phyloP scores from a whole-genome alignment of 2,329 filamentous ascomycete genomes.

The Ceratocystis lukuohia region DNA sequence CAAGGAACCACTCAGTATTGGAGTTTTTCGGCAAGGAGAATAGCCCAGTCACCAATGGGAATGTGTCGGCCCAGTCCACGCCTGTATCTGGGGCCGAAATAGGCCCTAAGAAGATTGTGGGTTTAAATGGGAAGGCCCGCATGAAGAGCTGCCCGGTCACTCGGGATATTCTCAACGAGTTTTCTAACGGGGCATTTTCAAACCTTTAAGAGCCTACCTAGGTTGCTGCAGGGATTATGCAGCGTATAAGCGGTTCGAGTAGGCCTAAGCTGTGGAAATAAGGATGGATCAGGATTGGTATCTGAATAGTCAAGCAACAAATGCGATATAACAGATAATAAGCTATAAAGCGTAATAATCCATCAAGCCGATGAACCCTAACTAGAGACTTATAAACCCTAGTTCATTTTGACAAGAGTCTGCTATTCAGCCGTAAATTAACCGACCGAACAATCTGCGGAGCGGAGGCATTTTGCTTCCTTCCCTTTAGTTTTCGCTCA shows the following conservation, averaged over 20 bases:
- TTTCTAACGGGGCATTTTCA: background rate
- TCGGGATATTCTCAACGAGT: conserved; percentile 64
- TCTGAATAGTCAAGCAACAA: too few species aligned
- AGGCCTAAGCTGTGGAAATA: too few species aligned
- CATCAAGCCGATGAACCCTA: too few species aligned
- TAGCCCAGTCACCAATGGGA: conserved; percentile 22
- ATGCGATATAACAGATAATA: too few species aligned
- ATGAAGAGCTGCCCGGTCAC: conserved; percentile 55
- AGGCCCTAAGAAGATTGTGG: conserved; percentile 40
- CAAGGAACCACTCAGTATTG: conserved; percentile 18
- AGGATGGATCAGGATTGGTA: too few species aligned
- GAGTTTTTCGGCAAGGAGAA: conserved; percentile 33
- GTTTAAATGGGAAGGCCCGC: conserved; percentile 47
- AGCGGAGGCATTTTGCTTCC: background rate
- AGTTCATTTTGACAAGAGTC: background rate
- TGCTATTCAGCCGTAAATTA: background rate
- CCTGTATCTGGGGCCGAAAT: conserved; percentile 26
- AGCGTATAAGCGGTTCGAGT: background rate
- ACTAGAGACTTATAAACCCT: background rate
- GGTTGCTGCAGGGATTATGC: background rate
- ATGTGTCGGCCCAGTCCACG: too few species aligned
- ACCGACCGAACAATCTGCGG: background rate
- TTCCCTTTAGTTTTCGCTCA: too few species aligned
- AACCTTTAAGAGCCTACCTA: background rate
- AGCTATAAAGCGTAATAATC: too few species aligned